Percentiles rank a stretch among this genome's conserved stretches.
Evolutionary conservation across 1,284 basidiomycete genomes (phyloP).

Genomic region (Trichosporon asahii): DNA sequence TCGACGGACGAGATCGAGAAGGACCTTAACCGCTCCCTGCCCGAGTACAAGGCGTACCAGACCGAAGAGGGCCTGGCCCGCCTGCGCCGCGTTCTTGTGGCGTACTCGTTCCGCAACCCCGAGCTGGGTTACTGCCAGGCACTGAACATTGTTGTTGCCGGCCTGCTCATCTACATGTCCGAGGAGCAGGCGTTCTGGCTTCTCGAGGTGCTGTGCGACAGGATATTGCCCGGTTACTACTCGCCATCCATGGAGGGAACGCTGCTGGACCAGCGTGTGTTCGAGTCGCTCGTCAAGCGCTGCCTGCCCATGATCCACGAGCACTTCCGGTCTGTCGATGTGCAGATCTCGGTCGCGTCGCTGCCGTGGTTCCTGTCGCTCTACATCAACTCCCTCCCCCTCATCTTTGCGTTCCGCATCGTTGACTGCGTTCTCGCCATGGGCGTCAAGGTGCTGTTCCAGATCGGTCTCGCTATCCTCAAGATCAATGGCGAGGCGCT

Average conservation of each 20-base stretch:
- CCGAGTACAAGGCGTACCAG: slow-evolving; percentile 93
- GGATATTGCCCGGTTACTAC: slow-evolving; percentile 95
- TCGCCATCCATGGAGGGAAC: slow-evolving; percentile 99
- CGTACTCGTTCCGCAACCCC: slow-evolving; percentile 96
- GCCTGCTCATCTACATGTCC: slow-evolving; percentile 78
- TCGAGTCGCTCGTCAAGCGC: slow-evolving; percentile 90
- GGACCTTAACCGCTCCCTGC: slow-evolving; percentile 89
- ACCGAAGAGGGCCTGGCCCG: slow-evolving; percentile 77
- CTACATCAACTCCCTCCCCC: slow-evolving; percentile 98
- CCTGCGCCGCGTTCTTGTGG: slow-evolving; percentile 85
- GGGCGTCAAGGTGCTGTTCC: slow-evolving; percentile 97
- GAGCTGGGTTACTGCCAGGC: slow-evolving; percentile 76
- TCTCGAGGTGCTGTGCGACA: slow-evolving; percentile 89
- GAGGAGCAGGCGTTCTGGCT: slow-evolving; percentile 99
- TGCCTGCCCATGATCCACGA: slow-evolving; percentile 90
- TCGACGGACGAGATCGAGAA: slow-evolving; percentile 99
- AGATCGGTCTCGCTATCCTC: slow-evolving; percentile 74
- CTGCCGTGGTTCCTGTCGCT: slow-evolving; percentile 96
- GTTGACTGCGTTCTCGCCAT: slow-evolving; percentile 99
- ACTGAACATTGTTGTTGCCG: slow-evolving; percentile 73
- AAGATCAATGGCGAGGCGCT: slow-evolving; percentile 97
- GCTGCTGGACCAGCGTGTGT: slow-evolving; percentile 93
- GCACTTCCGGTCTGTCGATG: slow-evolving; percentile 86
- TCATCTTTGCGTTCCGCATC: slow-evolving; percentile 97
- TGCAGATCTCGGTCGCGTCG: slow-evolving; percentile 94